phyloP scores from a whole-genome alignment of 371 early-diverging fungal species.

The Mortierella sp. region DNA sequence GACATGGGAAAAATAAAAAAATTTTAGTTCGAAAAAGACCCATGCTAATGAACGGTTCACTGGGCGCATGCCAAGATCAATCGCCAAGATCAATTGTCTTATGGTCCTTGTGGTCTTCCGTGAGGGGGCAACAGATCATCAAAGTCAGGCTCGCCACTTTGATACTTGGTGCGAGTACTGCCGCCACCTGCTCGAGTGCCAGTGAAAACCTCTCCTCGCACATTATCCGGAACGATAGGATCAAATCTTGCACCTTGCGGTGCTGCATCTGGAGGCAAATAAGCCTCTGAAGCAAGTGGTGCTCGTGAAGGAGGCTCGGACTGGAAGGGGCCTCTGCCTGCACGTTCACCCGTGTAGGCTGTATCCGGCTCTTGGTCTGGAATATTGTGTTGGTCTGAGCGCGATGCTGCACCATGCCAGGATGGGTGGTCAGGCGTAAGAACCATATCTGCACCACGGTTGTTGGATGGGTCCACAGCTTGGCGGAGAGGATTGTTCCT shows the following conservation, averaged over 20 bases:
- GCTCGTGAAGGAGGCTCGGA: conserved; percentile 5
- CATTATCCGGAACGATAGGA: conserved; percentile 35
- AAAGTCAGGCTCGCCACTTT: conserved; percentile 39
- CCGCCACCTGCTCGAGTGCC: not conserved
- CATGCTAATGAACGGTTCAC: not conserved
- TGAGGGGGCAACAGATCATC: conserved; percentile 41
- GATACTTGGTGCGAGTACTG: not conserved
- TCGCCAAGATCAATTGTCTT: too few species aligned
- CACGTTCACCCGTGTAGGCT: conserved; percentile 19
- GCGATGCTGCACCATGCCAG: conserved; percentile 18
- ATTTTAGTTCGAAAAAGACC: too few species aligned
- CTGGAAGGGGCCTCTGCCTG: not conserved
- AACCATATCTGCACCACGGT: conserved; percentile 39
- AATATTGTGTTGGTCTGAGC: not conserved
- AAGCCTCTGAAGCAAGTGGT: conserved; percentile 23
- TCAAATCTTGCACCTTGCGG: conserved; percentile 44
- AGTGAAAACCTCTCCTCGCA: conserved; percentile 16
- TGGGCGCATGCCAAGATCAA: not conserved
- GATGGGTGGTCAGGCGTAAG: conserved; percentile 48
- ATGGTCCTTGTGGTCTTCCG: not conserved
- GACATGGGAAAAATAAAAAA: too few species aligned
- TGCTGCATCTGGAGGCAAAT: conserved; percentile 28
- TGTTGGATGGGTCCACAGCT: conserved; percentile 30
- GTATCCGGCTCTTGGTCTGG: conserved; percentile 5
- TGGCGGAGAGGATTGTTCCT: conserved; percentile 22